Conservation (phyloP, 2,329 filamentous ascomycete genomes). For the Clarireedia homoeocarpa region DNA sequence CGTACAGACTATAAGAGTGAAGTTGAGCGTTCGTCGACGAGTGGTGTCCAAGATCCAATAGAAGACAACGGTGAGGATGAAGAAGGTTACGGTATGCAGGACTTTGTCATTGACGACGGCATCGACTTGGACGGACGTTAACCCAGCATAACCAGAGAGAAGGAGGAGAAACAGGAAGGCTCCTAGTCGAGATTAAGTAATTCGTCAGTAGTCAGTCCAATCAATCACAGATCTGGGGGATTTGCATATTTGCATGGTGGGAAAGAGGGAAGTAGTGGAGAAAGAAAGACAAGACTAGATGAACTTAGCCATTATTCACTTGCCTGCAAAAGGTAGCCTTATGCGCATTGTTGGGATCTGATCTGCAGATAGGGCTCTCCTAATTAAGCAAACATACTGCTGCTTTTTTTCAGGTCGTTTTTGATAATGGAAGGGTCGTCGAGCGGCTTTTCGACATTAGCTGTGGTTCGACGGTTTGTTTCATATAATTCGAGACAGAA, state of each 20-base stretch:
- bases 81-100: conserved; percentile 82
- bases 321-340: conserved; percentile 82
- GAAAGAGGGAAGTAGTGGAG: not conserved
- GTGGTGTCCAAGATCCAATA: conserved; percentile 96
- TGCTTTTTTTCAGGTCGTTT: not conserved
- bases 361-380: not conserved
- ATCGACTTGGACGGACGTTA: conserved; percentile 54
- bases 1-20: conserved; percentile 77
- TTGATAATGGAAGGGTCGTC: too few relatives aligned
- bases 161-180: conserved; percentile 64
- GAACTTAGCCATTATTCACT: conserved; percentile 24
- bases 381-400: conserved; percentile 4
- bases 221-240: not conserved
- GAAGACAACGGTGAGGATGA: conserved; percentile 77
- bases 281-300: conserved; percentile 6
- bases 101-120: conserved; percentile 75
- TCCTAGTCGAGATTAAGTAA: conserved; percentile 38
- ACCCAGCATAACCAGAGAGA: conserved; percentile 69
- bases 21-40: conserved; percentile 74
- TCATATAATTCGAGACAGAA: not conserved
- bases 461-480: too few relatives aligned
- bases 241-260: not conserved
- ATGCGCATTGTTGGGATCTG: conserved; percentile 58
- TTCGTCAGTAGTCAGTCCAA: conserved; percentile 12
- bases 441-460: too few relatives aligned